phyloP scores from a whole-genome alignment of 176 grass and related monocot genomes.

The Metroxylon sagu region DNA sequence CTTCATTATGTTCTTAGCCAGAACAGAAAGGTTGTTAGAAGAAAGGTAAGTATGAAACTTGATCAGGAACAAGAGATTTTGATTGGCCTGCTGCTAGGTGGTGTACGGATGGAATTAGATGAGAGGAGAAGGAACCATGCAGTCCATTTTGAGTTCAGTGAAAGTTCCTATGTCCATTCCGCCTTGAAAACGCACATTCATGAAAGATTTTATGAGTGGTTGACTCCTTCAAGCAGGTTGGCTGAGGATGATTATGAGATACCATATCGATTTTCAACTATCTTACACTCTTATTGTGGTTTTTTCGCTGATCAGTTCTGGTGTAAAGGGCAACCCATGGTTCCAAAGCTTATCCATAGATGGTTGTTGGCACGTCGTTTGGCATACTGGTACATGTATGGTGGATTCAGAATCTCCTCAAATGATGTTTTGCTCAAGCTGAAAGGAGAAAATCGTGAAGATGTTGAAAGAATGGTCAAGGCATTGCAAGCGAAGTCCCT shows the following conservation, averaged over 20 bases:
- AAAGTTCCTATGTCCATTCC: slow-evolving; percentile 54
- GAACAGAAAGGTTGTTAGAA: slow-evolving; percentile 59
- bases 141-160: slow-evolving; percentile 62
- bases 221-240: slow-evolving; percentile 51
- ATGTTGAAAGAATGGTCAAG: slow-evolving; percentile 57
- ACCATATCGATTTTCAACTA: slow-evolving; percentile 53
- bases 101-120: slow-evolving; percentile 56
- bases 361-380: slow-evolving; percentile 79
- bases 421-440: slow-evolving; percentile 83
- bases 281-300: slow-evolving; percentile 69
- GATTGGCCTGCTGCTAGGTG: slow-evolving; percentile 83
- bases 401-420: slow-evolving; percentile 57
- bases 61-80: slow-evolving; percentile 88
- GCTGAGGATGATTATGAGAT: slow-evolving; percentile 43
- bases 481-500: slow-evolving; percentile 49
- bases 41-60: slow-evolving; percentile 65
- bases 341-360: slow-evolving; percentile 85
- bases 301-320: slow-evolving; percentile 88
- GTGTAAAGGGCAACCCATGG: slow-evolving; percentile 37
- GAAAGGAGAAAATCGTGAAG: slow-evolving; percentile 46
- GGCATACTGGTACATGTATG: slow-evolving; percentile 98
- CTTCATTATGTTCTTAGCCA: slow-evolving; percentile 51
- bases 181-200: slow-evolving; percentile 70
- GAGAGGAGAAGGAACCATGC: slow-evolving; percentile 40
- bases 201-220: slow-evolving; percentile 84